Evolutionary conservation across 2,329 filamentous ascomycete genomes (phyloP), one percentile per base, ranked within the genome.

Genomic region (Cordyceps tenuipes): DNA sequence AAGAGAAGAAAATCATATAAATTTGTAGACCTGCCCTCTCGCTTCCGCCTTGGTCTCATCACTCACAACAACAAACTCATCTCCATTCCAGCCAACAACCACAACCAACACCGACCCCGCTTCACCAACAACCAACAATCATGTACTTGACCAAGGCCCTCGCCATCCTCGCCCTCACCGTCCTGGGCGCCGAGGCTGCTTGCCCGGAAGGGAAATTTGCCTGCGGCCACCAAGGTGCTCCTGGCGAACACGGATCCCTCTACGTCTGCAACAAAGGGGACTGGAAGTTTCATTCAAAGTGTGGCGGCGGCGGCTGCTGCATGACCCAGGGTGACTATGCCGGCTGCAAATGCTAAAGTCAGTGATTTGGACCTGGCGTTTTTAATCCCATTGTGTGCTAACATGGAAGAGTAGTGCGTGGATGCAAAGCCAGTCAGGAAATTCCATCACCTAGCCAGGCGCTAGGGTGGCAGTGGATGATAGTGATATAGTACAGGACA

Each of bases 101-200:
- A 36, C 34, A 10, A 12, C 12, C 34, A 36, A 3, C 34, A 36
- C 2, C 34, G 13, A 36, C 34, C 12, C 34, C 12, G 34, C 12
- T 36, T 13, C 9, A 36, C 12, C 3, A 3, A 8, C 34, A 36
- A 36, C 34, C 34, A 36, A 10, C 34, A 36, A 53, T 8, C 49
- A 59, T 59, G 57, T 54, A 59, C 57, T 53, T 59, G 17, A 23
- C 50, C 57, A 41, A 59, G 57, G 47, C 57, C 41, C 49, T 59
- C 49, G 49, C 49, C 15, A 46, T 59, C 34, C 21, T 59, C 43
- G 50, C 57, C 57, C 19, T 59, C 41, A 49, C 57, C 57, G 43
- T 53, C 19, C 47, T 59, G 21, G 57, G 57, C 13, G 41, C 39
- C 21, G 49, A 53, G 31, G 57, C 57, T 17, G 52, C 49, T 50